Evolutionary conservation across 768 basidiomycete genomes (phyloP), one percentile per base, ranked within the genome.

Genomic region (Mycena floridula): DNA sequence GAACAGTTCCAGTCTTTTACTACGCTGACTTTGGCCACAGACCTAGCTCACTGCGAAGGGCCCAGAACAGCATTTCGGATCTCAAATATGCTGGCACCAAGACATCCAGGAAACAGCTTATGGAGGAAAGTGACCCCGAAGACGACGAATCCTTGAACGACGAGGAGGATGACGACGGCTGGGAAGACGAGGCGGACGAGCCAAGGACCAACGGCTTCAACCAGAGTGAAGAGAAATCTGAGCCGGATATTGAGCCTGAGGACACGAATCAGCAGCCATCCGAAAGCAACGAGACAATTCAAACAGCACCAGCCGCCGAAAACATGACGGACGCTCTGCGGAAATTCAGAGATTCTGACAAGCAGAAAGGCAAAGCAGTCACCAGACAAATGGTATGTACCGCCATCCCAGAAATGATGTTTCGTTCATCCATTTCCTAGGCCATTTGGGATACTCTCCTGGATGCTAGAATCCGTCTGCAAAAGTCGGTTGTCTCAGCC

Each of bases 381-480:
- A 73, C 79, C 38, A 78, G 76, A 50, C 95, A 98, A 65, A 76
- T 92, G 44, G 95, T 88, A 55, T 47, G 87, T 67, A 37, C 40
- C 39, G 1, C 15, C 18, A 18, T 27, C 23, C 30, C 21, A 20
- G 15, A 9, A 41, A 9, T 50, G 40, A 44, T 21, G 25, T 16
- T 20, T 41, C 2, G 22, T 32, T 16, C 11, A 13, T 39, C 21
- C 25, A 40, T 42, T n/a, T 51, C 37, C 38, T 32, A 97, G 92
- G 69, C 72, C 3, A 63, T 93, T 26, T 96, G 91, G 87, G 91
- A 97, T 60, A 71, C 75, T 4, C 70, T 97, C 27, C 72, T 97
- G 23, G 89, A 96, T 58, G 79, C 88, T n/a, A 80, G 95, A 26
- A 98, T 98, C 59, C 82, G 82, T 21, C 63, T 96, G 36, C 95